Conservation (phyloP, 257 asterid genomes). For the Buddleja alternifolia region DNA sequence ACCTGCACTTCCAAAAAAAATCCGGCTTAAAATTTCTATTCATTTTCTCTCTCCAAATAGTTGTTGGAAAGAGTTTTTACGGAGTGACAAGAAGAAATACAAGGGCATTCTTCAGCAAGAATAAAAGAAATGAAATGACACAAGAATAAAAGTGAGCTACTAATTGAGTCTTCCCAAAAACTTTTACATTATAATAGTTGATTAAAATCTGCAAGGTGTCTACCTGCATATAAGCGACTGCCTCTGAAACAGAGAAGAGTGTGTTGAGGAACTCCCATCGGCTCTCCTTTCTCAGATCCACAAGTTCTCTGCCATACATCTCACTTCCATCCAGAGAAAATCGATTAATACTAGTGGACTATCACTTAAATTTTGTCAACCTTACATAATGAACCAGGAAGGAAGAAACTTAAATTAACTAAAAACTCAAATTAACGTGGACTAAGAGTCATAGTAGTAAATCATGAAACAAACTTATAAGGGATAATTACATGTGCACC, state of each 20-base stretch:
- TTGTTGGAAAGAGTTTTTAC: slow-evolving; percentile 1
- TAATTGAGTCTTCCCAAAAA: slow-evolving; percentile 3
- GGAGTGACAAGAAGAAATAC: slow-evolving; percentile 4
- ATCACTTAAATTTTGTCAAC: slow-evolving; percentile 29
- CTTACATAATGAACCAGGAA: slow-evolving; percentile 25
- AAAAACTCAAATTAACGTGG: slow-evolving; percentile 12
- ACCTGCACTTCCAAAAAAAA: not conserved
- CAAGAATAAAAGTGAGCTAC: slow-evolving; percentile 14
- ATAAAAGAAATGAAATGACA: not conserved
- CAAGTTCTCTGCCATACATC: slow-evolving; percentile 91
- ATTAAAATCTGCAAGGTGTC: slow-evolving; percentile 23
- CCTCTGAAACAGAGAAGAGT: slow-evolving; percentile 89
- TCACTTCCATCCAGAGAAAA: slow-evolving; percentile 62
- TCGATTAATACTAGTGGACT: slow-evolving; percentile 32
- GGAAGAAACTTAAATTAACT: slow-evolving; percentile 17
- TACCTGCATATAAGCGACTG: slow-evolving; percentile 97
- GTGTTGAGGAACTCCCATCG: slow-evolving; percentile 92
- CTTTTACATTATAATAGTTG: not conserved
- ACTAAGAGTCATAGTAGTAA: not conserved
- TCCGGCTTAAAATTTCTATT: not conserved
- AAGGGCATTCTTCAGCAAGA: slow-evolving; percentile 21
- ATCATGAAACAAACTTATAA: slow-evolving; percentile 2
- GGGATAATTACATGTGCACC: too few relatives aligned
- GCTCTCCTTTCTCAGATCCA: slow-evolving; percentile 83
- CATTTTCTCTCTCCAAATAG: slow-evolving; percentile 16